phyloP scores from a whole-genome alignment of 2,329 filamentous ascomycete species.

The Pseudocercospora vitis region DNA sequence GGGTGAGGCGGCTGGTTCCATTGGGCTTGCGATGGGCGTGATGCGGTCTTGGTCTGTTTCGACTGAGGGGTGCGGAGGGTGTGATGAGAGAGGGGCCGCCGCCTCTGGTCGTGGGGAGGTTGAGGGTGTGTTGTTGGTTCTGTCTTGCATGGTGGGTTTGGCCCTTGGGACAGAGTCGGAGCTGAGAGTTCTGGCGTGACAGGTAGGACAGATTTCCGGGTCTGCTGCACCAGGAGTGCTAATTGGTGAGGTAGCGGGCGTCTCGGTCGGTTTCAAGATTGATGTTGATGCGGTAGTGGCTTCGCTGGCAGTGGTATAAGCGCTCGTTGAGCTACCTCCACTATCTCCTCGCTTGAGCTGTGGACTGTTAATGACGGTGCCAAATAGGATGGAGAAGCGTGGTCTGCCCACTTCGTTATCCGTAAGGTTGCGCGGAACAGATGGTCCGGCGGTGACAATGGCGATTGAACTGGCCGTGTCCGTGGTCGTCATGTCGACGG shows the following conservation, averaged over 20 bases:
- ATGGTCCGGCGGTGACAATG: not conserved
- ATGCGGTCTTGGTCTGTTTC: not conserved
- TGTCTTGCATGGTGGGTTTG: constrained; percentile 2
- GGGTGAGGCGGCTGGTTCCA: not conserved
- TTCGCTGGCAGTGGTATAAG: constrained; percentile 3
- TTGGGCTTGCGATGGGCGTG: not conserved
- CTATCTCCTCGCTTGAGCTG: constrained; percentile 7
- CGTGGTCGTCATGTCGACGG: constrained; percentile 1
- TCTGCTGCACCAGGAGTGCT: not conserved
- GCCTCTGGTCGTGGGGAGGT: not conserved
- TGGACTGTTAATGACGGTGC: constrained; percentile 5
- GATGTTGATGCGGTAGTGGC: not conserved
- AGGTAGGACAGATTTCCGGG: constrained; percentile 2
- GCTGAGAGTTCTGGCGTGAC: constrained; percentile 4
- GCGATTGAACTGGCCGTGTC: not conserved
- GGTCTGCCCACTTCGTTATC: constrained; percentile 8
- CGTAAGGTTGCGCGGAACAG: not conserved
- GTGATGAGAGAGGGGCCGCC: not conserved
- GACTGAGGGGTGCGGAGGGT: not conserved
- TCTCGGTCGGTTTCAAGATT: constrained; percentile 4
- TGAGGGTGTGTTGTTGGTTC: constrained; percentile 6
- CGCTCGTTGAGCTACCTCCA: not conserved
- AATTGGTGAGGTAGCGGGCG: not conserved
- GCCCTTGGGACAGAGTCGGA: not conserved
- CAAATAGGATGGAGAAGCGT: constrained; percentile 5